phyloP scores from a whole-genome alignment of 2,329 filamentous ascomycete genomes.

The Delphinella strobiligena region DNA sequence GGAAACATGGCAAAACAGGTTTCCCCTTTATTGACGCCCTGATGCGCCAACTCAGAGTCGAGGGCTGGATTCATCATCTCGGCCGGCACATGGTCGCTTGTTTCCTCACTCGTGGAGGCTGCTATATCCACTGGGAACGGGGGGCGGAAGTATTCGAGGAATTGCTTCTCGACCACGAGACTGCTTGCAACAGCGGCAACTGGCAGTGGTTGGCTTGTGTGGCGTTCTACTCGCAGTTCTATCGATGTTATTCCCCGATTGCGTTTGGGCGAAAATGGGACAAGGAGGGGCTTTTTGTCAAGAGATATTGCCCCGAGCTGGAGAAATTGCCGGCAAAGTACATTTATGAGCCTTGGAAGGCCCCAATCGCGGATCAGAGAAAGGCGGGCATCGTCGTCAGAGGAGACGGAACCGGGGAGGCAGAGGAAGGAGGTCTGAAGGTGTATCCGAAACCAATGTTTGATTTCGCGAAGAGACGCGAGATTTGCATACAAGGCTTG shows the following conservation, averaged over 20 bases:
- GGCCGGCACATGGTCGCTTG: conserved; percentile 68
- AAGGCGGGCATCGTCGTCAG: conserved; percentile 52
- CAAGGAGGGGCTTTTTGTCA: conserved; percentile 51
- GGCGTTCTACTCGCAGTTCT: conserved; percentile 64
- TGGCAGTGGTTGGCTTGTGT: conserved; percentile 71
- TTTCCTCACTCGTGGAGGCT: conserved; percentile 68
- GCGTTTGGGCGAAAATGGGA: conserved; percentile 69
- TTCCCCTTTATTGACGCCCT: conserved; percentile 74
- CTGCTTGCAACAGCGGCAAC: conserved; percentile 61
- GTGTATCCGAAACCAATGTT: conserved; percentile 67
- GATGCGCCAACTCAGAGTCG: conserved; percentile 59
- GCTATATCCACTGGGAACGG: conserved; percentile 68
- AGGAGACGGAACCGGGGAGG: conserved; percentile 31
- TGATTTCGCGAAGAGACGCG: conserved; percentile 53
- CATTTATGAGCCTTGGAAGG: conserved; percentile 73
- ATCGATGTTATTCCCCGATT: conserved; percentile 56
- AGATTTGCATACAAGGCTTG: conserved; percentile 53
- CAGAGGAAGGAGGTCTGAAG: conserved; percentile 28
- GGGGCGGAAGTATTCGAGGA: conserved; percentile 71
- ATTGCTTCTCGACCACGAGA: conserved; percentile 62
- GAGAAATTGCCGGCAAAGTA: conserved; percentile 50
- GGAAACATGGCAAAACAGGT: conserved; percentile 57
- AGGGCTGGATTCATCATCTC: conserved; percentile 73
- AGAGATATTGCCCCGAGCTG: conserved; percentile 57
- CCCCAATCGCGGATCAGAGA: conserved; percentile 55